Percentiles rank a stretch among this genome's conserved stretches.
Conservation (phyloP, 139 green algal species). For the Mychonastes homosphaera region DNA sequence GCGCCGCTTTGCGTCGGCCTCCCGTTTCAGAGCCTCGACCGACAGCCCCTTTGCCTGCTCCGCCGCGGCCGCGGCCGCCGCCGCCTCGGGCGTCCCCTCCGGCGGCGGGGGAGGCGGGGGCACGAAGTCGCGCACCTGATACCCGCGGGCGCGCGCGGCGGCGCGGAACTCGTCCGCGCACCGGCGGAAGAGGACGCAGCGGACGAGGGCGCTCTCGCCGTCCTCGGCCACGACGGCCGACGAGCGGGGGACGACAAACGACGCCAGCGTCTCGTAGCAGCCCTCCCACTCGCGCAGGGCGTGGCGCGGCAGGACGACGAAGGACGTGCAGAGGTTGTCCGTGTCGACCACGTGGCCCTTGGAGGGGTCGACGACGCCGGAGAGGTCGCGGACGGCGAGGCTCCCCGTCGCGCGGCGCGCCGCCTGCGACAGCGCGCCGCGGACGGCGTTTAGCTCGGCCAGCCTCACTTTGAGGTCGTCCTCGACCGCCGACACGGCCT, state of each 20-base stretch:
- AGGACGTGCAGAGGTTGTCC: constrained; percentile 87
- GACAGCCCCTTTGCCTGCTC: background rate
- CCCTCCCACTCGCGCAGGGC: constrained; percentile 69
- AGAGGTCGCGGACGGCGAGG: constrained; percentile 65
- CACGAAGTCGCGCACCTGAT: constrained; percentile 69
- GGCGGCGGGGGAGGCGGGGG: background rate
- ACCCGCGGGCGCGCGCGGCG: constrained; percentile 63
- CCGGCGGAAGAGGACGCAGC: constrained; percentile 78
- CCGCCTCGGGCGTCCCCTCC: constrained; percentile 13
- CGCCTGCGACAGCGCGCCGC: constrained; percentile 52
- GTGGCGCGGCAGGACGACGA: constrained; percentile 80
- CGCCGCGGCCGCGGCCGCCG: background rate
- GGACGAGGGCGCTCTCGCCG: constrained; percentile 78
- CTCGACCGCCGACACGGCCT: constrained; percentile 78
- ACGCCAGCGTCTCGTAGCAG: constrained; percentile 77
- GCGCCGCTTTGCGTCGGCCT: constrained; percentile 51
- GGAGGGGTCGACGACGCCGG: constrained; percentile 48
- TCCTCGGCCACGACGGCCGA: constrained; percentile 70
- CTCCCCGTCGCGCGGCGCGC: constrained; percentile 74
- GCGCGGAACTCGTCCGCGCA: constrained; percentile 89
- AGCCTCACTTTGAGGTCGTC: constrained; percentile 95
- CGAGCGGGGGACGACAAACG: constrained; percentile 77
- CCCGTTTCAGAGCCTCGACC: constrained; percentile 32
- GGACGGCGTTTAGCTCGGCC: constrained; percentile 76
- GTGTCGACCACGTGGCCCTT: constrained; percentile 56